Percentiles rank a stretch among this genome's conserved stretches.
phyloP scores from a whole-genome alignment of 73 alveolate species.

The Tetrahymena elliotti region DNA sequence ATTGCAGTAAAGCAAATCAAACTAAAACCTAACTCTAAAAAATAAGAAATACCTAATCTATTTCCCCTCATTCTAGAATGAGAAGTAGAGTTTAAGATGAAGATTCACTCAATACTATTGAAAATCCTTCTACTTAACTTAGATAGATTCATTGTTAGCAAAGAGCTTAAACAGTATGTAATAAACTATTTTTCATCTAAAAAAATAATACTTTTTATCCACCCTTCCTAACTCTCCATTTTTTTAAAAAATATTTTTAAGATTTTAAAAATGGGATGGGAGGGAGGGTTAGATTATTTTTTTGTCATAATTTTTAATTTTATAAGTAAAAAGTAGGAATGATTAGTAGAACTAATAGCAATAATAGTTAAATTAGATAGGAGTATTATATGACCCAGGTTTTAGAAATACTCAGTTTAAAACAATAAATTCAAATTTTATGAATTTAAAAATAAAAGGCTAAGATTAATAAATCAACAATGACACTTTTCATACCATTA shows the following conservation, averaged over 20 bases:
- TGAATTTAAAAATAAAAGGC: background rate
- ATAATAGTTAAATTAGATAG: background rate
- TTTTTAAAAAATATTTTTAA: no score
- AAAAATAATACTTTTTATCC: background rate
- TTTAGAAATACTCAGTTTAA: background rate
- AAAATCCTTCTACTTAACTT: background rate
- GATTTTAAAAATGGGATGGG: no score
- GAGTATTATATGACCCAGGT: background rate
- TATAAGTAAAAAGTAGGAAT: background rate
- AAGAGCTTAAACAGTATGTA: background rate
- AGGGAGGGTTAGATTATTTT: background rate
- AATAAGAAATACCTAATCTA: background rate
- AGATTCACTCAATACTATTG: background rate
- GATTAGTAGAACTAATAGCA: no score
- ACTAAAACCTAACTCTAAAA: background rate
- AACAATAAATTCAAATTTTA: background rate
- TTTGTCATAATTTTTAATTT: background rate
- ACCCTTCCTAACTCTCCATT: background rate
- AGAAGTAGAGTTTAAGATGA: background rate
- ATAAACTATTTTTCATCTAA: background rate
- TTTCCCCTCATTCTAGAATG: background rate
- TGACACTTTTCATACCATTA: background rate
- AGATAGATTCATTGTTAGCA: background rate
- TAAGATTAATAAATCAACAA: background rate
- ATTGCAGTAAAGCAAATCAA: background rate